Percentiles rank a stretch among this genome's conserved stretches.
Conservation (phyloP, 1,139 yeast genomes). For the Suhomyces kunorum region DNA sequence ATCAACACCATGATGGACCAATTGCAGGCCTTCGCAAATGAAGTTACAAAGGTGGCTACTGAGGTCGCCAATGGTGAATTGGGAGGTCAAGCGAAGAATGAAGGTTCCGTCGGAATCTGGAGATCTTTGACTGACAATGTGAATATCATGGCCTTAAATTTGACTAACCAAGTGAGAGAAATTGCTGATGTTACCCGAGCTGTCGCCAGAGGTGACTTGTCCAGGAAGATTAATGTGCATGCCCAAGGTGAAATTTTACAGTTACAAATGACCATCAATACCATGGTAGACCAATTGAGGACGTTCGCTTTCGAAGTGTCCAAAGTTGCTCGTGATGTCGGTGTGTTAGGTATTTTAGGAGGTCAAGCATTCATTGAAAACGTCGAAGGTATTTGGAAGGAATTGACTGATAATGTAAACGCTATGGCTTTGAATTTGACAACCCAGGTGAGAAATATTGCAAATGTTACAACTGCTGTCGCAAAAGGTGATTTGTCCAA, state of each 20-base stretch:
- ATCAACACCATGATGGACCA: slow-evolving; percentile 90
- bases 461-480: slow-evolving; percentile 88
- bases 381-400: slow-evolving; percentile 89
- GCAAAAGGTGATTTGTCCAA: slow-evolving; percentile 88
- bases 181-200: slow-evolving; percentile 88
- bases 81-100: slow-evolving; percentile 85
- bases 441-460: slow-evolving; percentile 85
- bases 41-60: slow-evolving; percentile 82
- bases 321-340: slow-evolving; percentile 85
- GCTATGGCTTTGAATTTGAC: slow-evolving; percentile 90
- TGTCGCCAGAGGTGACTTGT: slow-evolving; percentile 77
- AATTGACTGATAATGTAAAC: slow-evolving; percentile 82
- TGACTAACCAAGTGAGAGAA: slow-evolving; percentile 81
- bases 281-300: slow-evolving; percentile 87
- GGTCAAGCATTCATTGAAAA: slow-evolving; percentile 85
- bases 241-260: slow-evolving; percentile 84
- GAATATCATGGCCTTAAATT: slow-evolving; percentile 82
- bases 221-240: slow-evolving; percentile 76
- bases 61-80: slow-evolving; percentile 88
- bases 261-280: slow-evolving; percentile 75
- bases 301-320: slow-evolving; percentile 89
- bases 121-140: slow-evolving; percentile 80
- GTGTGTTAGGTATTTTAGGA: slow-evolving; percentile 83
- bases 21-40: slow-evolving; percentile 76
- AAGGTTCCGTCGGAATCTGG: slow-evolving; percentile 86